Evolutionary conservation across 768 basidiomycete species (phyloP), one percentile per base, ranked within the genome.

Genomic region (Auricularia sp.): DNA sequence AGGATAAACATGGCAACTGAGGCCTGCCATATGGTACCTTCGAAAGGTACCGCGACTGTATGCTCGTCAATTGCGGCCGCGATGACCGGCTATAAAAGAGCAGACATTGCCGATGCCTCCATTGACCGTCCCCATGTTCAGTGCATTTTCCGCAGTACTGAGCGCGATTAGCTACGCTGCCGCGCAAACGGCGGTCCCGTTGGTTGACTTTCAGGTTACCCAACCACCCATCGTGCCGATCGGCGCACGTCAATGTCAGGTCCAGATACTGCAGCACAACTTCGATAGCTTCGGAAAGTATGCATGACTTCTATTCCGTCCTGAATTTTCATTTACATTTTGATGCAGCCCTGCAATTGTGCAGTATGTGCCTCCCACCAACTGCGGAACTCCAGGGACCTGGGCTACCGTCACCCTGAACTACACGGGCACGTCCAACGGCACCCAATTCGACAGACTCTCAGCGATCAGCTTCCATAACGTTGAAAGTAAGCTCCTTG

Each of bases 321-420:
- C 39, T 14, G 39, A 42, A 5, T 42, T 42, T 42, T 7, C 8
- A 42, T 42, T 14, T 14, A 7, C 12, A 42, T 42, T 42, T 42
- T 42, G 7, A 1, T 42, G 54, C 61, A 89, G 87, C 59, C 78
- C 86, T 12, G 87, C 87, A 71, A 76, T 87, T 11, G 85, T 87
- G 4, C 77, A 85, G 64, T 84, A 82, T 66, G 76, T 74, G 23
- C 90, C 90, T 36, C 88, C 89, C 0, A 82, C 82, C 10, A 81
- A 86, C 68, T 91, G 90, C 72, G 89, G 90, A 14, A 71, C 78
- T 2, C 76, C 80, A 29, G 88, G 90, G 1, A 83, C 86, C 4
- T 91, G 90, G 90, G 83, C 87, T 6, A 88, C 83, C 0, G 79
- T 91, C 35, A 87, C 84, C 10, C 76, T 91, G 42, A 90, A 90